Conservation (phyloP, 352 stramenopile species). For the Globisporangium radiosum region DNA sequence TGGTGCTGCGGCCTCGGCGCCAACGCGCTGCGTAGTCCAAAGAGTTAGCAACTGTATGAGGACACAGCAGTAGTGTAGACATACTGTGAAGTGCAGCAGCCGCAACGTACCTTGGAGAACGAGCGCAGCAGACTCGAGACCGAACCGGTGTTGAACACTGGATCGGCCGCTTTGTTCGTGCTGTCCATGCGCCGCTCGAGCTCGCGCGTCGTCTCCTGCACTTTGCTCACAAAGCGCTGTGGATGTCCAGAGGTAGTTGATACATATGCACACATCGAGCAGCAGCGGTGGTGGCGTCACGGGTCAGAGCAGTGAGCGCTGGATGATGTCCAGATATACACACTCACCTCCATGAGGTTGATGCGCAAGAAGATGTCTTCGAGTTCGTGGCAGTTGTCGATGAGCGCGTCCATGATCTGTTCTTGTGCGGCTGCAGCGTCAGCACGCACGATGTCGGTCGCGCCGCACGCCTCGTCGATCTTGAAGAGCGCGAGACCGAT, state of each 20-base stretch:
- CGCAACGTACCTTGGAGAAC: slow-evolving; percentile 49
- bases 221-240: slow-evolving; percentile 52
- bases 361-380: slow-evolving; percentile 75
- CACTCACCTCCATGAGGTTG: slow-evolving; percentile 63
- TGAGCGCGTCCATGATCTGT: slow-evolving; percentile 42
- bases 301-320: background rate
- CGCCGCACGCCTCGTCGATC: slow-evolving; percentile 65
- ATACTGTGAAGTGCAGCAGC: background rate
- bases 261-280: no score
- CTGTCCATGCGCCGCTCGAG: slow-evolving; percentile 60
- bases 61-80: background rate
- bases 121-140: slow-evolving; percentile 60
- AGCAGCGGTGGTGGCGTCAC: background rate
- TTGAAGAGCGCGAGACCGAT: slow-evolving; percentile 78
- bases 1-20: slow-evolving; percentile 18
- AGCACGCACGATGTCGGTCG: slow-evolving; percentile 38
- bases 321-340: background rate
- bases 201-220: slow-evolving; percentile 48
- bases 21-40: slow-evolving; percentile 20
- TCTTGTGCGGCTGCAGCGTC: slow-evolving; percentile 44
- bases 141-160: slow-evolving; percentile 52
- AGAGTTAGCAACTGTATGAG: slow-evolving; percentile 1
- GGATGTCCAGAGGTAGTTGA: background rate
- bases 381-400: slow-evolving; percentile 65
- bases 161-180: slow-evolving; percentile 37